Conservation (phyloP, 805 yeast species). For the Yarrowia hollandica region DNA sequence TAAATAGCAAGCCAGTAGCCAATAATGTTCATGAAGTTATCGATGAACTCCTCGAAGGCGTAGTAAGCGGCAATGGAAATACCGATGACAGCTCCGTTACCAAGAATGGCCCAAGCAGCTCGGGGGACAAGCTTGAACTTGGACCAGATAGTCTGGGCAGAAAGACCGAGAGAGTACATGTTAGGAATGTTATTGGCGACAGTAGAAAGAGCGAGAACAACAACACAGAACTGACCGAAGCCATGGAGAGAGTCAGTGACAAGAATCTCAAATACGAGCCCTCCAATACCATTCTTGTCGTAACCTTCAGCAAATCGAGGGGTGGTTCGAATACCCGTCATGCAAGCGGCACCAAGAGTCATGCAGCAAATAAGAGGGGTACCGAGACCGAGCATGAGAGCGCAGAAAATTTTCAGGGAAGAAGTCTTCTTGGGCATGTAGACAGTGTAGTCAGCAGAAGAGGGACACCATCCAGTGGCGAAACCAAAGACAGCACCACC, state of each 20-base stretch:
- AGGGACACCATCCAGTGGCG: constrained; percentile 93
- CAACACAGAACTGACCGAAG: constrained; percentile 88
- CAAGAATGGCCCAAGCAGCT: constrained; percentile 74
- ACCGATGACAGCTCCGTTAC: constrained; percentile 75
- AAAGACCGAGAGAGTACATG: constrained; percentile 85
- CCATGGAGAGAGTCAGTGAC: constrained; percentile 81
- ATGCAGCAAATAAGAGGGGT: constrained; percentile 70
- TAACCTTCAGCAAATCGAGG: constrained; percentile 53
- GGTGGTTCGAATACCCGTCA: constrained; percentile 59
- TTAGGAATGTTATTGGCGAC: constrained; percentile 91
- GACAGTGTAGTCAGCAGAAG: constrained; percentile 88
- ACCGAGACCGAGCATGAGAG: constrained; percentile 62
- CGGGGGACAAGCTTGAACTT: constrained; percentile 76
- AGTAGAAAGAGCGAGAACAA: constrained; percentile 78
- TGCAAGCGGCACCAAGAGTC: constrained; percentile 84
- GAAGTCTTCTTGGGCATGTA: constrained; percentile 73
- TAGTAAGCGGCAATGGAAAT: constrained; percentile 88
- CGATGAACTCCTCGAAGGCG: constrained; percentile 69
- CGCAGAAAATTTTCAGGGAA: constrained; percentile 59
- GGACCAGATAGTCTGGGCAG: constrained; percentile 83
- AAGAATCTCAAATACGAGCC: constrained; percentile 74
- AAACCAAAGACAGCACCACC: constrained; percentile 85
- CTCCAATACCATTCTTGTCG: constrained; percentile 65
- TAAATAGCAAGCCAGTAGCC: constrained; percentile 90
- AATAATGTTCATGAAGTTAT: constrained; percentile 85